phyloP scores from a whole-genome alignment of 257 asterid genomes.

The Paulownia fortunei region DNA sequence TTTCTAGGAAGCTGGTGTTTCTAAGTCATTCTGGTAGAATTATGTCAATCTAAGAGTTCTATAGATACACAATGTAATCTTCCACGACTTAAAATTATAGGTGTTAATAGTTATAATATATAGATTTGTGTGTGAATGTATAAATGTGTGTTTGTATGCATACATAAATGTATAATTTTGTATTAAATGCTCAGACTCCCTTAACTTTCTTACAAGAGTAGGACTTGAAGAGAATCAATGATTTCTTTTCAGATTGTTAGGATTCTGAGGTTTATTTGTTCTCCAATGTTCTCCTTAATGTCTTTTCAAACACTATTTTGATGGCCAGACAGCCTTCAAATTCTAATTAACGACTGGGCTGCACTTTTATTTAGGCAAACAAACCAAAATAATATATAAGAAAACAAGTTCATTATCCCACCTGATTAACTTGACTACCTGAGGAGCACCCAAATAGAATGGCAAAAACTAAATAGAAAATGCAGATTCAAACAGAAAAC shows the following conservation, averaged over 20 bases:
- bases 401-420: neutral
- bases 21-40: neutral
- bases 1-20: neutral
- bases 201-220: no score
- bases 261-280: neutral
- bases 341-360: neutral
- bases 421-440: neutral
- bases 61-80: neutral
- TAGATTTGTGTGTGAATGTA: no score
- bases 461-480: neutral
- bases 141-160: no score
- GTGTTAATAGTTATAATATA: no score
- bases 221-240: no score
- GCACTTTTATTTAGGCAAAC: neutral
- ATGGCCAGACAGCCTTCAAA: neutral
- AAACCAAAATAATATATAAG: neutral
- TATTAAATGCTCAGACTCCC: no score
- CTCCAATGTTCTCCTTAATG: neutral
- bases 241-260: no score
- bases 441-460: neutral
- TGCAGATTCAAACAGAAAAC: conserved; percentile 35
- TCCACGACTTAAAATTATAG: neutral
- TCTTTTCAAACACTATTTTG: neutral
- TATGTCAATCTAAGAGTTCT: neutral
- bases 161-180: no score